Conservation (phyloP, 2,329 filamentous ascomycete genomes). For the Aureobasidium sp. region DNA sequence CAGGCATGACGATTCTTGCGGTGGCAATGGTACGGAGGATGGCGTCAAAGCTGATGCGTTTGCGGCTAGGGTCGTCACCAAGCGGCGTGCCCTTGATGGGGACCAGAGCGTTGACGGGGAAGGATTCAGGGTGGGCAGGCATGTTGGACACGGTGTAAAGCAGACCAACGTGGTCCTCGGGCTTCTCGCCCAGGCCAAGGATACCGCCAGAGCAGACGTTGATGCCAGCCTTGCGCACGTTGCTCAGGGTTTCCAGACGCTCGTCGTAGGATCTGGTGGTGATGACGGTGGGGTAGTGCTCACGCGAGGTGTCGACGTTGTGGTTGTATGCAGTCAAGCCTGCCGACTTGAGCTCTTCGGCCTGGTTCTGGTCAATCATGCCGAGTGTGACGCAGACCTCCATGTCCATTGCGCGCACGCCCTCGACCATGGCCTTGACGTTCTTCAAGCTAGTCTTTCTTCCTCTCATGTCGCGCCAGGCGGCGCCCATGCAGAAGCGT, state of each 20-base stretch:
- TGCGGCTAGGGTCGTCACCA: constrained; percentile 49
- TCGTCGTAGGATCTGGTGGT: constrained; percentile 84
- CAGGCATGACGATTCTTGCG: constrained; percentile 73
- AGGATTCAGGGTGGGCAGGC: constrained; percentile 77
- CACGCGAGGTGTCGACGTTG: constrained; percentile 83
- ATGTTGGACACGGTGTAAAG: constrained; percentile 76
- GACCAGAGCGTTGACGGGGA: constrained; percentile 85
- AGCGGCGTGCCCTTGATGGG: constrained; percentile 86
- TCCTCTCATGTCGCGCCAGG: constrained; percentile 90
- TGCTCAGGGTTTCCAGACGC: constrained; percentile 67
- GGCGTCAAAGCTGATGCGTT: constrained; percentile 67
- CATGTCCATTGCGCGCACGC: constrained; percentile 76
- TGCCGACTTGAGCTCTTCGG: constrained; percentile 72
- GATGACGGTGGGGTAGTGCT: constrained; percentile 83
- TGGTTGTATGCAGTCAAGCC: constrained; percentile 91
- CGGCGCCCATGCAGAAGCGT: constrained; percentile 91
- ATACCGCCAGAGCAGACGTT: constrained; percentile 90
- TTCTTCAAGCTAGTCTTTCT: constrained; percentile 77
- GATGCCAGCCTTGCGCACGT: constrained; percentile 79
- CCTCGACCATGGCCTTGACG: constrained; percentile 77
- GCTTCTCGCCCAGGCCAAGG: constrained; percentile 72
- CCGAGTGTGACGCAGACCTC: constrained; percentile 89
- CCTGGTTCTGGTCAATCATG: constrained; percentile 67
- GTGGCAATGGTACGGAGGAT: constrained; percentile 79
- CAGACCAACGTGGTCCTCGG: constrained; percentile 73